A percentile compares a stretch with the other conserved stretches of the same genome.
Evolutionary conservation across 1,284 basidiomycete genomes (phyloP).

Genomic region (Trichosporon ovoides): DNA sequence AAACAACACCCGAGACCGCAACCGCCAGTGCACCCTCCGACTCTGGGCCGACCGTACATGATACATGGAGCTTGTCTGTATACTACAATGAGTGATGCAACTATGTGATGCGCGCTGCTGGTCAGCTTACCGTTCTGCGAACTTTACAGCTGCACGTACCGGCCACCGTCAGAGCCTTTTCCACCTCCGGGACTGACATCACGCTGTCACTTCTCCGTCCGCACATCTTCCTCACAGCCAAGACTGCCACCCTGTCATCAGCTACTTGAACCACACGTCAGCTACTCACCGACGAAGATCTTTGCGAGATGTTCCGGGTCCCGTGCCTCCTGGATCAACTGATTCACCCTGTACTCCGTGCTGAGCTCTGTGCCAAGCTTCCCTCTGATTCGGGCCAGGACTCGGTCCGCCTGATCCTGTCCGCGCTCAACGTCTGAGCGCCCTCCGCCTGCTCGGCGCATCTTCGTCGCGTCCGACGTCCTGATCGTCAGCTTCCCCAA

Average conservation of each 20-base stretch:
- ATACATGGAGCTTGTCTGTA: too few species aligned
- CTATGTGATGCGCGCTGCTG: too few species aligned
- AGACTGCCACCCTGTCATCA: slow-evolving; percentile 25
- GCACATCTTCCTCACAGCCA: slow-evolving; percentile 15
- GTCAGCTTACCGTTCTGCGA: too few species aligned
- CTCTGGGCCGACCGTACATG: too few species aligned
- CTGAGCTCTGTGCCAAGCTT: slow-evolving; percentile 82
- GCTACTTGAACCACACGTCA: background rate
- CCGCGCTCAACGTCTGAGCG: slow-evolving; percentile 44
- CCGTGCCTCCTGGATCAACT: slow-evolving; percentile 83
- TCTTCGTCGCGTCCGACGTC: slow-evolving; percentile 60
- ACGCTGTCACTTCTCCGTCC: too few species aligned
- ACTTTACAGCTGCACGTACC: too few species aligned
- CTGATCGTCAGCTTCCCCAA: slow-evolving; percentile 34
- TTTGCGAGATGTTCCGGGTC: slow-evolving; percentile 68
- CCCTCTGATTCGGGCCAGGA: slow-evolving; percentile 66
- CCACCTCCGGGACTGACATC: too few species aligned
- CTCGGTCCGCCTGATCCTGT: slow-evolving; percentile 83
- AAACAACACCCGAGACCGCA: too few species aligned
- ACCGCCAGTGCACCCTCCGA: too few species aligned
- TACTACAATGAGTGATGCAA: too few species aligned
- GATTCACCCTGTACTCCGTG: slow-evolving; percentile 89
- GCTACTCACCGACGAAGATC: slow-evolving; percentile 62
- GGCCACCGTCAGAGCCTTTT: too few species aligned
- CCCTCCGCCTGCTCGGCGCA: slow-evolving; percentile 34